Base-by-base conservation (phyloP, 2,329 filamentous ascomycete species). In the Pseudogymnoascus sp. region DNA sequence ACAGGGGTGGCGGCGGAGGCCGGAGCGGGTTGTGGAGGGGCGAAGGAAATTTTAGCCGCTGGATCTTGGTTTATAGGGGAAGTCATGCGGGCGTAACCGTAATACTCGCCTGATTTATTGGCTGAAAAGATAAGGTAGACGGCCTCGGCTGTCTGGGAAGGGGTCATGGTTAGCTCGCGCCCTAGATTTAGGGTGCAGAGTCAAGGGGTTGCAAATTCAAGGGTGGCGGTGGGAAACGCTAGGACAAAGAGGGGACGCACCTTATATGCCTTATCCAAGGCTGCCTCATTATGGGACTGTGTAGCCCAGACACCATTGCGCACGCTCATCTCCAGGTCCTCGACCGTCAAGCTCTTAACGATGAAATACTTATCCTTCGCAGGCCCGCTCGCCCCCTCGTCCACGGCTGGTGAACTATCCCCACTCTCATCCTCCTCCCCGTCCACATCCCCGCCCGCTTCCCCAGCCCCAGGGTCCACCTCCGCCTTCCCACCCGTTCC, bases 101-200 rank as follows among this genome's bases (percentile, higher is more conserved):
- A 97, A 72, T 97, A 97, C 75, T 97, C 93, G 11, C 93, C 93
- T 0, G 93, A 97, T 72, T 97, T 97, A 75, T 97, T 97, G 11
- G 93, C 93, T 1, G 93, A 97, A 74, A 97, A 97, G 13, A 97
- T 85, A 31, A 97, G 80, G 71, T 93, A 97, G 1, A 97, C 93
- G 70, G 89, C 90, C 62, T 96, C 90, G 13, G 87, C 85, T 9
- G 81, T 79, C 92, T 96, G 65, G 63, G 61, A 59, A 19, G 23
- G 44, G 23, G 23, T 46, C n/a, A 19, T 21, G 19, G 15, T 66
- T 60, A 67, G 64, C 50, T 21, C 23, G 44, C 7, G 10, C 3
- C 23, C 15, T 7, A 15, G 23, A 29, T 17, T 29, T 9, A n/a
- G 21, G 44, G 23, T 50, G 26, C 60, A 63, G 61, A n/a, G 17